phyloP scores from a whole-genome alignment of 163 green algal species.

The Volvox carteri region DNA sequence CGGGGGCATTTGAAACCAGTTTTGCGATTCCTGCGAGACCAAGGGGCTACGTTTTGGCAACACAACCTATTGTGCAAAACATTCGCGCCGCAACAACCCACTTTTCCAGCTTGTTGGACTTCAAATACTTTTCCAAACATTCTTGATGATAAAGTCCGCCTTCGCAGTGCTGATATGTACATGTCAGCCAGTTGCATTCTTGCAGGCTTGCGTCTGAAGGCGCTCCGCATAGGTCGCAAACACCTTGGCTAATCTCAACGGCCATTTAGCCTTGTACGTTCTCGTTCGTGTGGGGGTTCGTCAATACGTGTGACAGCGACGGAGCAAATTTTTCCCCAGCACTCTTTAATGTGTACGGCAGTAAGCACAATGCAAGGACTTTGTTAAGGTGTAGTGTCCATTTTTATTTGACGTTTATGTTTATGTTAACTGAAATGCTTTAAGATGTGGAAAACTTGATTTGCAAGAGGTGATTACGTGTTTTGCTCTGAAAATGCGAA shows the following conservation, averaged over 20 bases:
- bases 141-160: conserved; percentile 89
- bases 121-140: conserved; percentile 81
- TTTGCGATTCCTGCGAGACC: conserved; percentile 82
- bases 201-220: conserved; percentile 76
- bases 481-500: too few species aligned
- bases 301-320: not conserved
- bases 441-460: too few species aligned
- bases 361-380: too few species aligned
- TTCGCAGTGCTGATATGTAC: conserved; percentile 86
- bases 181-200: conserved; percentile 87
- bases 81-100: conserved; percentile 47
- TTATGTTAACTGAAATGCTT: too few species aligned
- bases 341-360: not conserved
- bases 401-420: too few species aligned
- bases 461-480: too few species aligned
- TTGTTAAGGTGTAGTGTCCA: too few species aligned
- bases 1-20: conserved; percentile 93
- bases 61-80: conserved; percentile 5
- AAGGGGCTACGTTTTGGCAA: not conserved
- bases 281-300: not conserved
- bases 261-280: conserved; percentile 35
- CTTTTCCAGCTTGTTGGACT: conserved; percentile 67
- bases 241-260: conserved; percentile 54
- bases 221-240: conserved; percentile 87
- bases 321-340: not conserved